Conservation (phyloP, 495 filamentous ascomycete genomes). For the Cudoniella acicularis region DNA sequence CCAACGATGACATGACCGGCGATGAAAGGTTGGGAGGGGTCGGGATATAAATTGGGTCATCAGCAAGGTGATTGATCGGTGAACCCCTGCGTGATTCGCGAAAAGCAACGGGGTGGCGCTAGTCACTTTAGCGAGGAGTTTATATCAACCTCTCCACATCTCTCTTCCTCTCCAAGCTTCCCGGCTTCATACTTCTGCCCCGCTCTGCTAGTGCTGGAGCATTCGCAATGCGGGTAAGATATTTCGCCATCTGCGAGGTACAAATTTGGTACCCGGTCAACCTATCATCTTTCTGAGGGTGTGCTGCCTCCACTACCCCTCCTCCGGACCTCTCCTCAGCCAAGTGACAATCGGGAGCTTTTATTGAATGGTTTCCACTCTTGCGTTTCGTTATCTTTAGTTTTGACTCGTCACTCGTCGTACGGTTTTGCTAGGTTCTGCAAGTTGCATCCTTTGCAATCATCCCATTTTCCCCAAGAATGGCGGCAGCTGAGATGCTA, state of each 20-base stretch:
- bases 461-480: not conserved
- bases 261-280: too few relatives aligned
- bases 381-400: not conserved
- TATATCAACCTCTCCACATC: not conserved
- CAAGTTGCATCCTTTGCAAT: not conserved
- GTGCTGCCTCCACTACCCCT: too few relatives aligned
- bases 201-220: too few relatives aligned
- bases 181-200: too few relatives aligned
- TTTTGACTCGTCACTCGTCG: too few relatives aligned
- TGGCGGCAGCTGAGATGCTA: not conserved
- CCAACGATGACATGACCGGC: not conserved
- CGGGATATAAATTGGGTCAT: not conserved
- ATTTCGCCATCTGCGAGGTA: not conserved
- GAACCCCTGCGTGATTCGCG: constrained; percentile 5
- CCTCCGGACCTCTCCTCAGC: too few relatives aligned
- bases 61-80: constrained; percentile 7
- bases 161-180: too few relatives aligned
- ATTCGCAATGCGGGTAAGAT: not conserved
- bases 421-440: too few relatives aligned
- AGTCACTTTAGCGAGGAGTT: not conserved
- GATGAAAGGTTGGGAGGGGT: not conserved
- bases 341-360: too few relatives aligned
- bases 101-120: not conserved
- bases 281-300: too few relatives aligned
- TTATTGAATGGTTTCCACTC: too few relatives aligned